These are phyloP conservation scores for Nicotiana attenuata DNA, from an alignment of 257 asterid species.

Conservation along the genomic window DNA sequence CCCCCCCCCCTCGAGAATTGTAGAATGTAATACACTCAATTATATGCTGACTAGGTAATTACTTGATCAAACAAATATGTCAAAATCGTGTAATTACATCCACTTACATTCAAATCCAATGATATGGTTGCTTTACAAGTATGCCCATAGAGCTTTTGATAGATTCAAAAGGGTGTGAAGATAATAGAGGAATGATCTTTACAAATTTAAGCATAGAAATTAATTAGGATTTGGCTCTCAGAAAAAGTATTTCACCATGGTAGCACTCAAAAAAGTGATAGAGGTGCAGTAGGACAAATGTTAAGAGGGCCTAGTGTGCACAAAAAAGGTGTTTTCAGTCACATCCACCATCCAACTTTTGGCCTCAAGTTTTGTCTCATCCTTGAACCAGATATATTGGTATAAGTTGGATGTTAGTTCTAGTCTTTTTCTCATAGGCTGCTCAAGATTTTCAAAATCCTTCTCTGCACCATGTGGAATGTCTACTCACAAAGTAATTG, in stretches of 20 bases:
- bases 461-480: slow-evolving; percentile 35
- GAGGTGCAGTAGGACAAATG: slow-evolving; percentile 17
- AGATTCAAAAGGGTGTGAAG: no score
- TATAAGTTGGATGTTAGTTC: slow-evolving; percentile 17
- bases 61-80: no score
- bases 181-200: no score
- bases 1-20: no score
- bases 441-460: slow-evolving; percentile 42
- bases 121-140: no score
- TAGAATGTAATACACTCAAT: no score
- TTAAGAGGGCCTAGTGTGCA: slow-evolving; percentile 22
- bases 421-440: slow-evolving; percentile 36
- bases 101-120: no score
- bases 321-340: slow-evolving; percentile 23
- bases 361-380: slow-evolving; percentile 17
- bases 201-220: no score
- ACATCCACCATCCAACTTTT: slow-evolving; percentile 24
- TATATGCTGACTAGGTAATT: no score
- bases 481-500: slow-evolving; percentile 33
- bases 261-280: not conserved
- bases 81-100: no score
- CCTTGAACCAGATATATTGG: slow-evolving; percentile 32
- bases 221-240: not conserved
- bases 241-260: not conserved
- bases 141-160: no score